These are phyloP conservation scores for Ophiobolus disseminans DNA, from an alignment of 2,329 filamentous ascomycete species.

Conservation along the genomic window DNA sequence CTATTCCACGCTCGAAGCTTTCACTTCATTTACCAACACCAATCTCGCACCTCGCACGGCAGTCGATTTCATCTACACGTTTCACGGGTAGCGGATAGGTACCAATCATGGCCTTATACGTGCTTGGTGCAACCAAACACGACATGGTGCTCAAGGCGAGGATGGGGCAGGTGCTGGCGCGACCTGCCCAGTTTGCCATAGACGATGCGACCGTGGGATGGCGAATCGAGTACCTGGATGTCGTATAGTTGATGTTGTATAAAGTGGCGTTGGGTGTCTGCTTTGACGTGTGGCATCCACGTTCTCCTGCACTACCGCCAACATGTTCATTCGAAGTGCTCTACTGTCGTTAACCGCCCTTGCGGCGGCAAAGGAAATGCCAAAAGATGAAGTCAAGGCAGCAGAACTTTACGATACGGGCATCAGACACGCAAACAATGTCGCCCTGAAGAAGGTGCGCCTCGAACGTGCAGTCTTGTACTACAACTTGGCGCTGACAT, in stretches of 20 bases:
- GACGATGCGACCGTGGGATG: too few species aligned
- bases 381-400: conserved; percentile 43
- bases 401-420: conserved; percentile 50
- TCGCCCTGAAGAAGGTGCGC: conserved; percentile 43
- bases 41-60: conserved; percentile 32
- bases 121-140: conserved; percentile 15
- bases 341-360: conserved; percentile 45
- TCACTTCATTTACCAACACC: conserved; percentile 39
- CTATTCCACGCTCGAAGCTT: conserved; percentile 33
- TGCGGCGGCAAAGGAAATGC: conserved; percentile 43
- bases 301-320: conserved; percentile 12
- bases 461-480: too few species aligned
- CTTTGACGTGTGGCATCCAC: conserved; percentile 5
- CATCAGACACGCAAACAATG: conserved; percentile 47
- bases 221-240: conserved; percentile 19
- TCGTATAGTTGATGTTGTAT: conserved; percentile 18
- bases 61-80: conserved; percentile 28
- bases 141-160: conserved; percentile 22
- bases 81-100: conserved; percentile 19
- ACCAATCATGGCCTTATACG: conserved; percentile 30
- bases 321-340: conserved; percentile 38
- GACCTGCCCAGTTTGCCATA: conserved; percentile 41
- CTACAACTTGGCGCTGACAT: too few species aligned
- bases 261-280: conserved; percentile 19
- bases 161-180: conserved; percentile 36